Evolutionary conservation across 305 asterid species (phyloP), one percentile per base, ranked within the genome.

Genomic region (Fraxinus baroniana): DNA sequence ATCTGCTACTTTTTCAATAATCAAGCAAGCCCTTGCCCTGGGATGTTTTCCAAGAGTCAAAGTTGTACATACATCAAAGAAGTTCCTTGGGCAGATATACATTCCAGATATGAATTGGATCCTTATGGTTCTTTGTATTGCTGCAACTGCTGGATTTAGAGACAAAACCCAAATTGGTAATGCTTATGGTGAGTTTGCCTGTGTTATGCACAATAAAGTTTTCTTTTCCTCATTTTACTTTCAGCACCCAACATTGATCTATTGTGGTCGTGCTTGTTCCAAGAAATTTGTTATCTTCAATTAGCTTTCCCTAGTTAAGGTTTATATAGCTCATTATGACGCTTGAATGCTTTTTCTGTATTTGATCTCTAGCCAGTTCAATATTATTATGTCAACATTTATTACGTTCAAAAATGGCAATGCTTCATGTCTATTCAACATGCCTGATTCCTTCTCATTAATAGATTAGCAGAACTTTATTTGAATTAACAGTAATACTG

Each of bases 101-200:
- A 91, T 93, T 83, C 99, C 98, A 0, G 99, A 96, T 87, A 91
- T 96, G 79, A 96, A 96, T 85, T 96, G 99, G 99, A 91, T 93
- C 81, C 95, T 96, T 37, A 90, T 96, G 99, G 74, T 94, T 85
- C 98, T 96, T 83, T 96, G 98, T 87, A 96, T 96, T 77, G 94
- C 95, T 83, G 99, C 93, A 46, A 94, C 98, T 66, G 98, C 98
- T 74, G 98, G 99, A 83, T 96, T 96, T 91, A 87, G 90, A 87
- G 91, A 94, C 85, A 94, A 96, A 84, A 93, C 90, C 90, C 99
- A 96, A 87, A 96, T 96, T 60, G 98, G 98, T 85, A 96, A 96
- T 79, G 99, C 99, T 20, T 96, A 94, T 15, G 99, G 99, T 95
- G 68, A 83, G 93, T 81, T 75, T 37, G 41, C 35, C 36, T 46